Evolutionary conservation across 2,329 filamentous ascomycete genomes (phyloP), one percentile per base, ranked within the genome.

Genomic region (Paracorniculantispora psalliotae): DNA sequence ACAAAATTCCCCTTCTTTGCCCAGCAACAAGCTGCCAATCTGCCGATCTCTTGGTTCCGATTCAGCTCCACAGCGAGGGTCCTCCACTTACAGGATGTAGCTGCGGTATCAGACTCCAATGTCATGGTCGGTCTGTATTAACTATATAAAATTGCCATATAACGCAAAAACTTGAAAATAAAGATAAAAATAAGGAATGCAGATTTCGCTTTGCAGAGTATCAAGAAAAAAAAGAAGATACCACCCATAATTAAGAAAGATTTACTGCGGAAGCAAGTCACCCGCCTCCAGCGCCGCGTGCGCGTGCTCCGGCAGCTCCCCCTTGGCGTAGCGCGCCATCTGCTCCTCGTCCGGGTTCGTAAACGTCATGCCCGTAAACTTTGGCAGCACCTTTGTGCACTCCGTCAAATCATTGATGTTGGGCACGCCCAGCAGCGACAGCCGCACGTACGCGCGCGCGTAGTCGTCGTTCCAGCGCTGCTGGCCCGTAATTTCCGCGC

Each of bases 331-430:
- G 17, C 28, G 21, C 15, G 63, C 60, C 58, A 68, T 52, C 26
- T 52, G 60, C 37, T 57, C 44, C 47, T 65, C 63, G 23, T 68
- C 67, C 5, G 63, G 63, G n/a, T 55, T 62, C 54, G 57, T 58
- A 61, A 66, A 72, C 15, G 58, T 61, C 46, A 8, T 33, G 28
- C 41, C 50, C 25, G 47, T 44, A 23, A 21, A 48, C 19, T 23
- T 21, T 1, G 75, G 79, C 21, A 83, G 66, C 1, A 77, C 78
- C 62, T 76, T 74, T 6, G 79, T 80, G 72, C 81, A 83, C 62
- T 83, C 80, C 5, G 75, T 78, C 48, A 83, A 67, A 28, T 73
- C 66, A 67, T 83, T 82, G 66, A 83, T 77, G 63, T 82, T 82
- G 61, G 78, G 72, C 5, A 83, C 79, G 10, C 81, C 81, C 6